Base-by-base conservation (phyloP, 2,329 filamentous ascomycete genomes). In the Teratosphaeria nubilosa region DNA sequence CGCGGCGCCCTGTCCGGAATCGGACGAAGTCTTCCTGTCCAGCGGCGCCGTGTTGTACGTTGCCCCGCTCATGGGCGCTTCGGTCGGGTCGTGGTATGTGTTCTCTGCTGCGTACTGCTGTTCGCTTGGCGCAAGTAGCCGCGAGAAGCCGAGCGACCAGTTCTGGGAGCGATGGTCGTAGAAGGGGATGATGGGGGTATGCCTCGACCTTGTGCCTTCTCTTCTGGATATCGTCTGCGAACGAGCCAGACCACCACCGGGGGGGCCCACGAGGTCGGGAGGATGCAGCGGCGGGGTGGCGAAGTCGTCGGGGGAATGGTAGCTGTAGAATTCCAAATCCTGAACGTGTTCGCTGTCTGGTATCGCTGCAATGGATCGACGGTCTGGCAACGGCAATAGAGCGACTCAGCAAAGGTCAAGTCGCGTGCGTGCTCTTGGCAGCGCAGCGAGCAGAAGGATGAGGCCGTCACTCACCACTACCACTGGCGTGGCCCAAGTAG, bases 21-120 rank as follows among this genome's bases (percentile, higher is more conserved):
- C 70, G 59, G 69, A 69, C 62, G 70, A 72, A 45, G 65, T 68
- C 63, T 69, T 70, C 51, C 51, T 48, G 41, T 48, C 51, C 45
- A 62, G 59, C 30, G 67, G 64, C 53, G 64, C 60, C 55, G 60
- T 58, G 41, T 48, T 48, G 41, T 48, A 48, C 53, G 63, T 56
- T 13, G 52, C 59, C 50, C 58, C 59, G 65, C 64, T 70, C 69
- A 70, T 70, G 62, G 66, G 57, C 65, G 62, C 63, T 48, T 52
- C 11, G 30, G 57, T 55, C 54, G 56, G 54, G 48, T 51, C 34
- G 51, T 55, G 31, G 51, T 48, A 24, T n/a, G 20, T 20, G n/a
- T n/a, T 48, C 41, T 48, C n/a, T 55, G 51, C 54, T 55, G 58
- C 53, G 54, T 54, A 56, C 41, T 62, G 61, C 41, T 62, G 61